Evolutionary conservation across 306 rosid genomes (phyloP).

Genomic region (Medicago lupulina): DNA sequence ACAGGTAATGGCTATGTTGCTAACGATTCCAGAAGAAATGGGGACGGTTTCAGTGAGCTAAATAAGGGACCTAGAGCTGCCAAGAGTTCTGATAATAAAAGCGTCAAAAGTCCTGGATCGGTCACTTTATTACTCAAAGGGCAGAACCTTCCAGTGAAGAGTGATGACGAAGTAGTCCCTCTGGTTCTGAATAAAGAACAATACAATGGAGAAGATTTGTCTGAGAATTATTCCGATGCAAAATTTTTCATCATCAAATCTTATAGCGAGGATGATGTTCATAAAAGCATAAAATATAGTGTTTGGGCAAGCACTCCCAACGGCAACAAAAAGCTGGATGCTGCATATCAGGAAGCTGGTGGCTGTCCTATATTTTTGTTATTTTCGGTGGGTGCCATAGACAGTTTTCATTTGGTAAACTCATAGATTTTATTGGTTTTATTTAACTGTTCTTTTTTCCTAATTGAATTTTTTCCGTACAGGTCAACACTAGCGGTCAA

Average conservation of each 20-base stretch:
- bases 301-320: slow-evolving; percentile 68
- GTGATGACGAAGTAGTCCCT: slow-evolving; percentile 42
- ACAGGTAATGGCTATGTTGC: slow-evolving; percentile 31
- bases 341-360: slow-evolving; percentile 54
- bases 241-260: slow-evolving; percentile 59
- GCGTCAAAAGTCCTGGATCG: slow-evolving; percentile 36
- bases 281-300: slow-evolving; percentile 60
- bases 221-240: slow-evolving; percentile 52
- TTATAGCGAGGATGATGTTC: slow-evolving; percentile 65
- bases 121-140: slow-evolving; percentile 51
- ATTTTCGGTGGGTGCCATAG: slow-evolving; percentile 51
- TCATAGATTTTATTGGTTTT: slow-evolving; percentile 8
- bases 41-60: slow-evolving; percentile 51
- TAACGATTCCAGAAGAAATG: slow-evolving; percentile 38
- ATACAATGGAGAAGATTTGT: slow-evolving; percentile 47
- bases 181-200: slow-evolving; percentile 45
- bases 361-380: slow-evolving; percentile 60
- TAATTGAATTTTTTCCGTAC: background rate
- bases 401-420: background rate
- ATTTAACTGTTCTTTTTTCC: background rate
- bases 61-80: slow-evolving; percentile 62
- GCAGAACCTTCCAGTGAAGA: slow-evolving; percentile 47
- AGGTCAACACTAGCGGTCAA: slow-evolving; percentile 67
- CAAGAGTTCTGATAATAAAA: slow-evolving; percentile 41
- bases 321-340: slow-evolving; percentile 57